Conservation (phyloP, 768 basidiomycete genomes). For the Cystobasidium tubakii region DNA sequence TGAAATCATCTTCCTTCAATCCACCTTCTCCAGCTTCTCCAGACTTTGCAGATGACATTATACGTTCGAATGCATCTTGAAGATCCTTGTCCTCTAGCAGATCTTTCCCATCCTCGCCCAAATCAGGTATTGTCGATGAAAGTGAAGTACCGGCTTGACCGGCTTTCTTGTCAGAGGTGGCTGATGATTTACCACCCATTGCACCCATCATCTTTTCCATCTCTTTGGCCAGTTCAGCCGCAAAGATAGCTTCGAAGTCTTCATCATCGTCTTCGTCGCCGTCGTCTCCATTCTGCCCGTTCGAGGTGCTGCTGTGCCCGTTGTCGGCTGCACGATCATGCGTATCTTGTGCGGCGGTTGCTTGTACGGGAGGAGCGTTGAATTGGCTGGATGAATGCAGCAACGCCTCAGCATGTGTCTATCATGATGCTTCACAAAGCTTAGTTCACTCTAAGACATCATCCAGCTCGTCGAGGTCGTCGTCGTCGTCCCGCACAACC, state of each 20-base stretch:
- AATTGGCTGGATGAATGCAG: constrained; percentile 17
- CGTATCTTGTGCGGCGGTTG: constrained; percentile 4
- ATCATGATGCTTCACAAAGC: not conserved
- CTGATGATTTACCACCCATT: not conserved
- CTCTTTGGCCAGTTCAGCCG: constrained; percentile 37
- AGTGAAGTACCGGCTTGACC: constrained; percentile 14
- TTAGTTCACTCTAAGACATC: constrained; percentile 29
- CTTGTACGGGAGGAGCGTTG: constrained; percentile 1
- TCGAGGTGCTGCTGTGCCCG: not conserved
- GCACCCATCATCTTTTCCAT: constrained; percentile 41
- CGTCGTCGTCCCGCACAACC: constrained; percentile 10
- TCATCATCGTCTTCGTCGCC: constrained; percentile 44
- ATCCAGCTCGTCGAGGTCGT: constrained; percentile 36
- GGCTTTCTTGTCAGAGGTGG: not conserved
- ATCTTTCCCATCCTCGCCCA: not conserved
- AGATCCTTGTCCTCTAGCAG: constrained; percentile 35
- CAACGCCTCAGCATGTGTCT: not conserved
- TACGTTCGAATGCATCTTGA: constrained; percentile 33
- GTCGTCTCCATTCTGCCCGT: constrained; percentile 6
- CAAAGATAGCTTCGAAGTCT: constrained; percentile 40
- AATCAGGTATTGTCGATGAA: not conserved
- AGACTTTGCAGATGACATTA: constrained; percentile 39
- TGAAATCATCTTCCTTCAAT: constrained; percentile 20
- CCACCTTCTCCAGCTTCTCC: constrained; percentile 9
- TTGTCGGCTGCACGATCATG: constrained; percentile 12